phyloP scores from a whole-genome alignment of 306 rosid species.

The Citrullus amarus region DNA sequence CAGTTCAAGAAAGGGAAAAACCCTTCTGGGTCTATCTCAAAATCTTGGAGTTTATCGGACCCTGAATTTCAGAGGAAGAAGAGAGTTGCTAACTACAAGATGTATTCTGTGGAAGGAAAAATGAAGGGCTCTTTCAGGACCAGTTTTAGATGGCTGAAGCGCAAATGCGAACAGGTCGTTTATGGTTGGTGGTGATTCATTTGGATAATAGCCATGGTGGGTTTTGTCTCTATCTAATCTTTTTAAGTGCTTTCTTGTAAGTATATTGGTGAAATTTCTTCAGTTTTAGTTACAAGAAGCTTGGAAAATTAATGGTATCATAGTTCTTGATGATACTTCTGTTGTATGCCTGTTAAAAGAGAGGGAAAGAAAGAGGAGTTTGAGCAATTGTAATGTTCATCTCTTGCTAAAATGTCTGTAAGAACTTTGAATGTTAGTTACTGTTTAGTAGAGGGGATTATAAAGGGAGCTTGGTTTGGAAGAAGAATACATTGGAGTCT shows the following conservation, averaged over 20 bases:
- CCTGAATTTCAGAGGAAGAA: conserved; percentile 57
- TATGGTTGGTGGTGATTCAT: conserved; percentile 33
- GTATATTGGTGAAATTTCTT: background rate
- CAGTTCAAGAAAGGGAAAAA: conserved; percentile 25
- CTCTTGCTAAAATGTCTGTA: background rate
- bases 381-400: background rate
- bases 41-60: conserved; percentile 37
- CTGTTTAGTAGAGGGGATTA: background rate
- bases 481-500: background rate
- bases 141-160: conserved; percentile 53
- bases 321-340: background rate
- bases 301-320: background rate
- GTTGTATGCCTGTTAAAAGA: background rate
- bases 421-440: background rate
- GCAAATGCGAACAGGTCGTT: conserved; percentile 27
- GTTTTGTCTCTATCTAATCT: background rate
- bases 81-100: conserved; percentile 46
- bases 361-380: background rate
- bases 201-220: background rate
- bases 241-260: background rate
- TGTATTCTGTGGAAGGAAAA: conserved; percentile 44
- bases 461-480: too few relatives aligned
- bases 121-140: conserved; percentile 53
- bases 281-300: background rate
- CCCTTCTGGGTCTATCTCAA: conserved; percentile 17